Base-by-base conservation (phyloP, 352 stramenopile species). In the Pythium grandisporangium region DNA sequence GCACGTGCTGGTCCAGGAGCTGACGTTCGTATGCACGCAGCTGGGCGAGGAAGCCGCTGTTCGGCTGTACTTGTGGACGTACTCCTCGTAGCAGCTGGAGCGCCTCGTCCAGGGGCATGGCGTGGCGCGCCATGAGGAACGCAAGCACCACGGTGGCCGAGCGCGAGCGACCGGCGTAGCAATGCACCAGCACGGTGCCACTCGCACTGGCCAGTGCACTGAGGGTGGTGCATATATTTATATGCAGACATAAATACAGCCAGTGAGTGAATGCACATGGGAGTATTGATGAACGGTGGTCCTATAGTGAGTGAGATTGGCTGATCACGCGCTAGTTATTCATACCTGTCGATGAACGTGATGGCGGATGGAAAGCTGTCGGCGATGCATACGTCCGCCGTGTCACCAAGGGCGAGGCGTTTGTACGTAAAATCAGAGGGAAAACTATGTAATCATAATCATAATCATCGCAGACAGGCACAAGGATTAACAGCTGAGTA, bases 121-220 rank as follows among this genome's bases (percentile, higher is more conserved):
- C 14, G 2, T 61, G 43, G 19, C 55, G 55, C 6, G 53, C 43
- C 13, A 92, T 71, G 10, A 92, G 48, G 37, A 74, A 87, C 13
- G 66, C 79, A 17, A 89, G 48, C 5, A 92, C 43, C 30, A 92
- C 63, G 1, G 75, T 72, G 17, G 66, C 70, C 3, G 75, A 89
- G 5, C 79, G 67, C n/a, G 70, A 85, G 3, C 63, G 57, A 2
- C 79, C 79, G 36, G 81, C 62, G 21, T 72, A 85, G 44, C 79
- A 92, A 41, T 92, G 79, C 34, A 92, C 73, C 21, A 90, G 69
- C 14, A 86, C 73, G 6, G 63, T 59, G n/a, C 70, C 67, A 25
- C 65, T 62, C 0, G 30, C 30, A n/a, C n/a, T n/a, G 7, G 30
- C 46, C 3, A 86, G 38, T 2, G 70, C 65, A 6, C 69, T 85